Evolutionary conservation across 345 rosid species (phyloP).

Genomic region (Arabidopsis suecica): DNA sequence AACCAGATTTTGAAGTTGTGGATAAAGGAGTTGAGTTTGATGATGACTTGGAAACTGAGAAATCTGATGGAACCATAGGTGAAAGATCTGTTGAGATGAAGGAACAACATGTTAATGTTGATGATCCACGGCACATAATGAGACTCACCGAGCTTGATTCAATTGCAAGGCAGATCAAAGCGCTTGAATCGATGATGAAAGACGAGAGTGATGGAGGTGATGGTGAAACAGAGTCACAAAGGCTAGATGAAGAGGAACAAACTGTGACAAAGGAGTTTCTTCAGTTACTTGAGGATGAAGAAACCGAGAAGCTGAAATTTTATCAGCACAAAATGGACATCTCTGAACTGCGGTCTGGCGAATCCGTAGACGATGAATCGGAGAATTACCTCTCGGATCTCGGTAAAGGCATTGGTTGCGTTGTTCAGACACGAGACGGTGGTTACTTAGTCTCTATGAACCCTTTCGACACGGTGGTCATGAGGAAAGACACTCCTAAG

Average conservation of each 20-base stretch:
- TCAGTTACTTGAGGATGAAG: conserved; percentile 83
- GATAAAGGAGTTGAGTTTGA: conserved; percentile 91
- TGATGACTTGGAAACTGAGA: conserved; percentile 52
- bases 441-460: conserved; percentile 91
- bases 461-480: conserved; percentile 66
- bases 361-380: conserved; percentile 54
- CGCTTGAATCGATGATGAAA: conserved; percentile 85
- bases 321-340: conserved; percentile 55
- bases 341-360: conserved; percentile 54
- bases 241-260: conserved; percentile 83
- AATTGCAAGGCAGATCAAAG: conserved; percentile 89
- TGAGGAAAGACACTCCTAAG: conserved; percentile 79
- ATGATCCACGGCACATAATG: conserved; percentile 62
- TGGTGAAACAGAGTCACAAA: conserved; percentile 63
- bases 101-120: conserved; percentile 55
- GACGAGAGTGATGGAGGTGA: conserved; percentile 50
- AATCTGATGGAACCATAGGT: conserved; percentile 55
- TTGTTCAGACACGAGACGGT: conserved; percentile 89
- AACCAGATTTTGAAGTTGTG: conserved; percentile 83
- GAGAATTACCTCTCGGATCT: conserved; percentile 75
- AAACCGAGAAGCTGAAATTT: conserved; percentile 43
- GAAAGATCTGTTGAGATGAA: conserved; percentile 61
- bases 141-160: conserved; percentile 84
- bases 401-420: conserved; percentile 84
- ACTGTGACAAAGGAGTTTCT: conserved; percentile 87